phyloP scores from a whole-genome alignment of 805 yeast genomes.

The Cyberlindnera sargentensis region DNA sequence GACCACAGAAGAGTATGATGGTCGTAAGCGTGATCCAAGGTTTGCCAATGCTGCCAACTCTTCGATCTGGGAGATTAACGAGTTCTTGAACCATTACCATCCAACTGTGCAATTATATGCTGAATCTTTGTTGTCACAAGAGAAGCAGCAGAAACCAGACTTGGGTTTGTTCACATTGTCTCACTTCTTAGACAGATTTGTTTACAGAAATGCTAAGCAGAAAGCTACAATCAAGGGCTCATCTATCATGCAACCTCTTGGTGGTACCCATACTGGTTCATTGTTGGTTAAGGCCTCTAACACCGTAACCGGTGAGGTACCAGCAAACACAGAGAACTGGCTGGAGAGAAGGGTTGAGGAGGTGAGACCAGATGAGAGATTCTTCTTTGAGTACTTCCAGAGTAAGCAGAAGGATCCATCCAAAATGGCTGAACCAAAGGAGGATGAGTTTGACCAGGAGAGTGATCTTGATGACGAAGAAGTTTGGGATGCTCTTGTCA shows the following conservation, averaged over 20 bases:
- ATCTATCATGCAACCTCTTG: constrained; percentile 96
- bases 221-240: constrained; percentile 71
- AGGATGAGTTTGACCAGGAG: constrained; percentile 33
- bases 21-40: constrained; percentile 87
- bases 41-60: constrained; percentile 79
- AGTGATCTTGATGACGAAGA: constrained; percentile 59
- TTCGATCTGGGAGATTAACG: constrained; percentile 80
- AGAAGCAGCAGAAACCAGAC: constrained; percentile 66
- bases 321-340: constrained; percentile 88
- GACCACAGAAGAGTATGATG: constrained; percentile 47
- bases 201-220: constrained; percentile 85
- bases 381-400: constrained; percentile 80
- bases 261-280: constrained; percentile 72
- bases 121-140: constrained; percentile 43
- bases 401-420: constrained; percentile 40
- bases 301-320: constrained; percentile 37
- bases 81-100: constrained; percentile 76
- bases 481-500: constrained; percentile 74
- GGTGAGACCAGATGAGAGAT: constrained; percentile 80
- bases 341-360: constrained; percentile 51
- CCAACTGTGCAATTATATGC: constrained; percentile 88
- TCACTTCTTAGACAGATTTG: constrained; percentile 93
- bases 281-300: constrained; percentile 62
- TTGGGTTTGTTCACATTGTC: constrained; percentile 79
- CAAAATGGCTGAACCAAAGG: constrained; percentile 25